phyloP scores from a whole-genome alignment of 805 yeast species.

The Suhomyces kilbournensis region DNA sequence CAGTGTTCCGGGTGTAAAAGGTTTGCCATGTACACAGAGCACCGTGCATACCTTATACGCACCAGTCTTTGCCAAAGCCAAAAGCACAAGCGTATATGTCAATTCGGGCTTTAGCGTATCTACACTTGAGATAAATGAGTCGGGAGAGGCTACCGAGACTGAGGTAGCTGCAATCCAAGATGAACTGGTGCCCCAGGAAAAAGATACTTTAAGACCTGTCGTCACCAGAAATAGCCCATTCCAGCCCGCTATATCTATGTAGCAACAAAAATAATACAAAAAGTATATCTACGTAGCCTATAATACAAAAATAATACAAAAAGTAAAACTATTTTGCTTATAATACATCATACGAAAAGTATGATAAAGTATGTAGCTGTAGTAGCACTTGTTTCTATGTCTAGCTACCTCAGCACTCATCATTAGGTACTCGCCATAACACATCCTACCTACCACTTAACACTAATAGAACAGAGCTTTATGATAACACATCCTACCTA shows the following conservation, averaged over 20 bases:
- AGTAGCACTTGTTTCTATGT: no score
- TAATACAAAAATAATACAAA: no score
- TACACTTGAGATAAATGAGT: neutral
- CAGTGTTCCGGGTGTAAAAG: neutral
- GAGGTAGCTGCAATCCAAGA: neutral
- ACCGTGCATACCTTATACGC: neutral
- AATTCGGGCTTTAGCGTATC: neutral
- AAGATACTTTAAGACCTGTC: neutral
- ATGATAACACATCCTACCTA: no score
- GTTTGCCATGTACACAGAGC: neutral
- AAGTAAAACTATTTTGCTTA: no score
- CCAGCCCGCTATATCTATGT: neutral
- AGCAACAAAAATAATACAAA: no score
- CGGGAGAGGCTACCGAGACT: neutral
- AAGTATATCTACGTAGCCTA: neutral
- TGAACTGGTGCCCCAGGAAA: no score
- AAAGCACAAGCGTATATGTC: neutral
- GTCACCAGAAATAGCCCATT: neutral
- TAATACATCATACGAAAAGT: no score
- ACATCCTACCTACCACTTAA: no score
- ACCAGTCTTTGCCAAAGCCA: neutral
- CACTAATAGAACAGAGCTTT: no score
- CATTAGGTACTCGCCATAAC: no score
- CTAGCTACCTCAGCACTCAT: no score
- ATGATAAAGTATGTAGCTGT: no score